These are phyloP conservation scores for Neurospora africana DNA, from an alignment of 495 filamentous ascomycete species.

Conservation along the genomic window DNA sequence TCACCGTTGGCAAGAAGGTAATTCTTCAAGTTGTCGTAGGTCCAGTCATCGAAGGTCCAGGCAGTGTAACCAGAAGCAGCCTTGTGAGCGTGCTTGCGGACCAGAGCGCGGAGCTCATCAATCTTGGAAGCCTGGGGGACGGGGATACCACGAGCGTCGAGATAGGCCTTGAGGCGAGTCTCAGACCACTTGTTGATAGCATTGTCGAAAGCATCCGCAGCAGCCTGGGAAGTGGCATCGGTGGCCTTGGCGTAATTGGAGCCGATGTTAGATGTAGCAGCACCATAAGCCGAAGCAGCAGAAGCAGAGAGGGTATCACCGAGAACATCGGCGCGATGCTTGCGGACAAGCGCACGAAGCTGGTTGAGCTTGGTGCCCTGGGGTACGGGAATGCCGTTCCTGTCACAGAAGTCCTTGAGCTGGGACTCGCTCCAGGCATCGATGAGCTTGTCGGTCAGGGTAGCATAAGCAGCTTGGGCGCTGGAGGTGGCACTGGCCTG, in stretches of 20 bases:
- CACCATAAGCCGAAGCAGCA: slow-evolving; percentile 58
- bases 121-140: slow-evolving; percentile 67
- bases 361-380: slow-evolving; percentile 87
- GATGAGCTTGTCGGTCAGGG: slow-evolving; percentile 71
- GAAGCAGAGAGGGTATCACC: slow-evolving; percentile 54
- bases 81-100: slow-evolving; percentile 63
- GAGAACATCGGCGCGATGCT: slow-evolving; percentile 66
- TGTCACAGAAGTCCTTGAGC: slow-evolving; percentile 87
- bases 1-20: slow-evolving; percentile 52
- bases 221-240: slow-evolving; percentile 52
- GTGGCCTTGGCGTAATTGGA: slow-evolving; percentile 71
- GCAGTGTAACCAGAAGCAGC: slow-evolving; percentile 59
- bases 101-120: slow-evolving; percentile 68
- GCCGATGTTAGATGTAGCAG: slow-evolving; percentile 72
- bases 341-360: slow-evolving; percentile 79
- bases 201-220: slow-evolving; percentile 56
- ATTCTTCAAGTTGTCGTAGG: slow-evolving; percentile 61
- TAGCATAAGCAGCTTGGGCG: slow-evolving; percentile 56
- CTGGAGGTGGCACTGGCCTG: slow-evolving; percentile 51
- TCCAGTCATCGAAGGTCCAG: slow-evolving; percentile 82
- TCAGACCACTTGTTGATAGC: slow-evolving; percentile 59
- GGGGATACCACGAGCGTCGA: slow-evolving; percentile 57
- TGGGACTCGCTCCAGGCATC: slow-evolving; percentile 81
- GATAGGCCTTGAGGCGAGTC: slow-evolving; percentile 64
- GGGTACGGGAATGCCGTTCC: slow-evolving; percentile 76